Conservation (phyloP, 1,284 basidiomycete genomes). For the Tilletia caries region DNA sequence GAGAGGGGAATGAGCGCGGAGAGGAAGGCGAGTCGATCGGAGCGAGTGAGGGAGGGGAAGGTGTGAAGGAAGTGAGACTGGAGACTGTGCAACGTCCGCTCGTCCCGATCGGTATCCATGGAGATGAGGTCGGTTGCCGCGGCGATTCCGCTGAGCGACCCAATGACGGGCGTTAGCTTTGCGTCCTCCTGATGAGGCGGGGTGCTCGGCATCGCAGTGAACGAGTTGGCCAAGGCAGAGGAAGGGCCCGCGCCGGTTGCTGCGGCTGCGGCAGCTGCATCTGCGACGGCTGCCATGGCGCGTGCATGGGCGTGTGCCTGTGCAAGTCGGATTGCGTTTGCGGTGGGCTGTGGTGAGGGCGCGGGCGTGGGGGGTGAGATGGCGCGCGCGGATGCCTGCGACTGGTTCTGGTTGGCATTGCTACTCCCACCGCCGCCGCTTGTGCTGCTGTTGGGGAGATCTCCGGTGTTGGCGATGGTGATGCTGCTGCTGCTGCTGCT, state of each 20-base stretch:
- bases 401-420: too few species aligned
- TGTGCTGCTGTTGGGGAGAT: too few species aligned
- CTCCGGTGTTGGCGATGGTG: too few species aligned
- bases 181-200: slow-evolving; percentile 18
- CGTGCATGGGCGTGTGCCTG: slow-evolving; percentile 22
- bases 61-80: slow-evolving; percentile 31
- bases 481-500: too few species aligned
- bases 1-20: slow-evolving; percentile 38
- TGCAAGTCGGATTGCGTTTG: slow-evolving; percentile 29
- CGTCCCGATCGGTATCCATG: too few species aligned
- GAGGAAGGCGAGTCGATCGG: slow-evolving; percentile 27
- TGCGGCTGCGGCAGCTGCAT: slow-evolving; percentile 10
- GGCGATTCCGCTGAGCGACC: too few species aligned
- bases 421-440: too few species aligned
- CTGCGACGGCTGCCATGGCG: slow-evolving; percentile 26
- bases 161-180: background rate
- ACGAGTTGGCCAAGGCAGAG: slow-evolving; percentile 20
- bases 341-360: slow-evolving; percentile 42
- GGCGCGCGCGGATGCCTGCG: slow-evolving; percentile 28
- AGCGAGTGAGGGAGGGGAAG: slow-evolving; percentile 26
- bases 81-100: slow-evolving; percentile 15
- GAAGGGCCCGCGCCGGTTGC: background rate
- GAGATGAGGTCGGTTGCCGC: too few species aligned
- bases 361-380: slow-evolving; percentile 49
- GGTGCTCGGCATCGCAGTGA: slow-evolving; percentile 21